Evolutionary conservation across 371 early-diverging fungal genomes (phyloP), one percentile per base, ranked within the genome.

Genomic region (Smittium mucronatum): DNA sequence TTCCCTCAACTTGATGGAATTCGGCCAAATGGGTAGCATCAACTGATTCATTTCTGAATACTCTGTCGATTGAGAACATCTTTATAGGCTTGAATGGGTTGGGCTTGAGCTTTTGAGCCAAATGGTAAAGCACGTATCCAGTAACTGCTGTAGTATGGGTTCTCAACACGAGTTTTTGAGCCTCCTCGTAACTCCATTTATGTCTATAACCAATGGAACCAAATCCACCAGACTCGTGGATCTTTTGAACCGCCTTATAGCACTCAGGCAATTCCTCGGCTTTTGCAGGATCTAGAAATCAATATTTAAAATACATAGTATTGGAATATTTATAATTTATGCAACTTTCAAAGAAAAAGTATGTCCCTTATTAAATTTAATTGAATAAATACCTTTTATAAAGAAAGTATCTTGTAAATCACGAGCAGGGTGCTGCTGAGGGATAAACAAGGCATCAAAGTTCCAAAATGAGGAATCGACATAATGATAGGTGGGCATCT

Each of bases 1-100:
- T 89, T 72, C 99, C 99, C 84, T 99, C 99, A 60, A 99, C 91
- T 81, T 99, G 99, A 79, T 99, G 98, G 88, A 99, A 99, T 82
- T 99, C 99, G 61, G 99, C 99, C 82, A 99, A 84, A 79, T 99
- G 99, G 25, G 99, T 99, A n/a, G 98, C 96, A 80, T 99, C 99
- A 0, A 98, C 89, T 28, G 94, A 88, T 81, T 99, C 99, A 81
- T 99, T 99, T 75, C 99, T 88, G 88, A 98, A 99, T 29, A 99
- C 99, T 74, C 96, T 93, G 81, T 99, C 99, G 70, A 99, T 99
- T 30, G 97, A 97, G 83, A 99, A 99, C 79, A 92, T 94, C 82
- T 99, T 99, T 64, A 90, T 92, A 57, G 99, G 94, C 69, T 84
- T 87, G 87, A 97, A 97, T 65, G 73, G 76, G 67, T 83, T 78